These are phyloP conservation scores for Ogataea thermomethanolica DNA, from an alignment of 805 yeast species.

Conservation along the genomic window DNA sequence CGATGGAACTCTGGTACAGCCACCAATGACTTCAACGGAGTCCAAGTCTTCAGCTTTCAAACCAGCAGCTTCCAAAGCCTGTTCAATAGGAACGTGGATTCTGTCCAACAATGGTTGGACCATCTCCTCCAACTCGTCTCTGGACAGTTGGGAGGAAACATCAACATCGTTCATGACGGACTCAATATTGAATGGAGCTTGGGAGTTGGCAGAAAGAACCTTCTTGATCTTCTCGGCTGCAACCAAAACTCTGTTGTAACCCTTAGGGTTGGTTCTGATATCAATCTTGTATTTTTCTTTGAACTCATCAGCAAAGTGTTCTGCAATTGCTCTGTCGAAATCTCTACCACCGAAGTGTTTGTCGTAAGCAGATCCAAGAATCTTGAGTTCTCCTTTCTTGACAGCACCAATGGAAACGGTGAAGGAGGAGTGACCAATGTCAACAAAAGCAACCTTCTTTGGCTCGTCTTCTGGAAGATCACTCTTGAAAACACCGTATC, in stretches of 20 bases:
- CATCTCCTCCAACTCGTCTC: constrained; percentile 91
- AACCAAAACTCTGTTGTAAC: constrained; percentile 85
- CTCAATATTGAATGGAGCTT: constrained; percentile 93
- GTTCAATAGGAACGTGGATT: constrained; percentile 71
- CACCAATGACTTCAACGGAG: constrained; percentile 94
- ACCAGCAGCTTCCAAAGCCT: constrained; percentile 79
- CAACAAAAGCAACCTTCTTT: constrained; percentile 87
- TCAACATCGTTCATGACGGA: constrained; percentile 97
- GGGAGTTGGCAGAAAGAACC: constrained; percentile 91
- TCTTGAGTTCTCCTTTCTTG: constrained; percentile 94
- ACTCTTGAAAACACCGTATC: constrained; percentile 97
- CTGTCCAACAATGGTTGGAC: constrained; percentile 78
- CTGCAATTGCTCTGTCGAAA: constrained; percentile 89
- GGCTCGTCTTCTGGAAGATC: constrained; percentile 94
- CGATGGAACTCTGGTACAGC: constrained; percentile 96
- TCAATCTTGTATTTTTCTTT: constrained; percentile 90
- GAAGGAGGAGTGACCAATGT: constrained; percentile 95
- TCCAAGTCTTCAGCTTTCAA: constrained; percentile 72
- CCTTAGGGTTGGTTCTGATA: constrained; percentile 87
- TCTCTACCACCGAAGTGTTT: constrained; percentile 98
- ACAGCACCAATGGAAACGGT: constrained; percentile 86
- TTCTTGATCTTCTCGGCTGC: constrained; percentile 94
- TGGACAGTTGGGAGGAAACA: constrained; percentile 80
- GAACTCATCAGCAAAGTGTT: constrained; percentile 93
- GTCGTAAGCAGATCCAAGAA: constrained; percentile 88